These are phyloP conservation scores for Nemania bipapillata DNA, from an alignment of 2,329 filamentous ascomycete genomes.

Conservation along the genomic window DNA sequence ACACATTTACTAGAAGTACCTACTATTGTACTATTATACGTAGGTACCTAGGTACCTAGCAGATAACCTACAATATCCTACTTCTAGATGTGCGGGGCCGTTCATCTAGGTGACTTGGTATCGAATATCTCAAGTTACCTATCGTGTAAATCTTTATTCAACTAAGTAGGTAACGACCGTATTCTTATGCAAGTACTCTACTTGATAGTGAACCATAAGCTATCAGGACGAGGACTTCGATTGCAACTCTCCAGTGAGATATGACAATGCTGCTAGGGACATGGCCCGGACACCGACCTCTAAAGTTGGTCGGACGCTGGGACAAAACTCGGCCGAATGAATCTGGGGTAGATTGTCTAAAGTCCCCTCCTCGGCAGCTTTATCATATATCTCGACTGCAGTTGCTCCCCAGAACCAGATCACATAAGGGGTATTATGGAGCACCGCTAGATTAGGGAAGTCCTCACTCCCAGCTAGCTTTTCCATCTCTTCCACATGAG, in stretches of 20 bases:
- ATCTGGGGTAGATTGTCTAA: background rate
- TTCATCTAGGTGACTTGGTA: too few species aligned
- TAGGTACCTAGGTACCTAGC: too few species aligned
- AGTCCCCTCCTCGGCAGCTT: background rate
- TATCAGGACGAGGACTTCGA: too few species aligned
- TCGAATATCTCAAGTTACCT: too few species aligned
- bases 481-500: background rate
- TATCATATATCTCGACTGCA: background rate
- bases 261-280: background rate
- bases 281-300: background rate
- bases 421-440: background rate
- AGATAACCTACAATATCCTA: too few species aligned
- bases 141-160: too few species aligned
- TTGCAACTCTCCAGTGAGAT: background rate
- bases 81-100: too few species aligned
- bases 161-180: too few species aligned
- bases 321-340: background rate
- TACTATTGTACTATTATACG: too few species aligned
- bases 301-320: background rate
- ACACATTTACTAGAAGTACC: too few species aligned
- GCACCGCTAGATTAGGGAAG: background rate
- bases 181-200: too few species aligned
- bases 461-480: background rate
- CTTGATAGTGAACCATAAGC: too few species aligned
- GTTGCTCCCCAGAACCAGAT: background rate